Evolutionary conservation across 2,329 filamentous ascomycete species (phyloP).

Genomic region (Cyphellophora europaea): DNA sequence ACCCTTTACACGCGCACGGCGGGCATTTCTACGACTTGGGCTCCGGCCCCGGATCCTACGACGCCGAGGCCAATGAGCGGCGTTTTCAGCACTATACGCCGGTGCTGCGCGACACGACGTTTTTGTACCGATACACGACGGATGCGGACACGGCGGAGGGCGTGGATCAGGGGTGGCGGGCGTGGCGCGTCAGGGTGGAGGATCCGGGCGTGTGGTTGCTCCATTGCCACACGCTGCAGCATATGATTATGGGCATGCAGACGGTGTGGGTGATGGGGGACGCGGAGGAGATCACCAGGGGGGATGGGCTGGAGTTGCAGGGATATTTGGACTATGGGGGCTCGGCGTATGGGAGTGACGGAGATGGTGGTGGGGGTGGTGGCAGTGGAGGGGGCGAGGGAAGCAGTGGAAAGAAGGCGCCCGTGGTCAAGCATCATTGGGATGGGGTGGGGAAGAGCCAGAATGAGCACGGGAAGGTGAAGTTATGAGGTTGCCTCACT

Average conservation of each 20-base stretch:
- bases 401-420: too few relatives aligned
- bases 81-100: constrained; percentile 28
- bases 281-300: constrained; percentile 28
- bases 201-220: constrained; percentile 42
- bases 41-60: constrained; percentile 35
- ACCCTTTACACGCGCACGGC: constrained; percentile 40
- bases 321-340: constrained; percentile 38
- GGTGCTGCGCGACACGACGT: constrained; percentile 38
- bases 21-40: constrained; percentile 38
- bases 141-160: constrained; percentile 26
- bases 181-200: constrained; percentile 47
- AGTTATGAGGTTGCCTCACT: too few relatives aligned
- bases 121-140: constrained; percentile 47
- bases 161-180: constrained; percentile 46
- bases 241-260: constrained; percentile 34
- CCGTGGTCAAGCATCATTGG: too few relatives aligned
- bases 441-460: too few relatives aligned
- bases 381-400: too few relatives aligned
- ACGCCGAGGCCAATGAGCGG: constrained; percentile 32
- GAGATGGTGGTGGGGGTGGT: too few relatives aligned
- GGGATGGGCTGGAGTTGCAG: constrained; percentile 23
- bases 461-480: too few relatives aligned
- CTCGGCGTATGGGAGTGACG: constrained; percentile 29
- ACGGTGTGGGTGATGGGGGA: constrained; percentile 38
- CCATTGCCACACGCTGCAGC: constrained; percentile 40